Percentiles rank a stretch among this genome's conserved stretches.
Conservation (phyloP, 2,329 filamentous ascomycete genomes). For the Acrodontium crateriforme region DNA sequence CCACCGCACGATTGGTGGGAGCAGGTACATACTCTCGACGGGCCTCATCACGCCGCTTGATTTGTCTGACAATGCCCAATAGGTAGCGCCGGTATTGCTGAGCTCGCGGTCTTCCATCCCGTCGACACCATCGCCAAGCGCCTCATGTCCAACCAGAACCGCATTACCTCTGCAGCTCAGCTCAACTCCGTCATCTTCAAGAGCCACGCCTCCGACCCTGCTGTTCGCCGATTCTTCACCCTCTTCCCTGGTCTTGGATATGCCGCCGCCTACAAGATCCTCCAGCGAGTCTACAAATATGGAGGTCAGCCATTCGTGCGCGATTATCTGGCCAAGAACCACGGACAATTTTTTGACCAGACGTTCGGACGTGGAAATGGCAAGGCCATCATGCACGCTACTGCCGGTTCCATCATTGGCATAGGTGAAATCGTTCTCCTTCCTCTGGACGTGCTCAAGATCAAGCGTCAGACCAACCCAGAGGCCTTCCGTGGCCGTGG, state of each 20-base stretch:
- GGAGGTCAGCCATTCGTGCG: constrained; percentile 91
- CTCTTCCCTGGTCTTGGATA: constrained; percentile 96
- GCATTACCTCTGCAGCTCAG: constrained; percentile 46
- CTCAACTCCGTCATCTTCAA: constrained; percentile 91
- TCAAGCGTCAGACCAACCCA: constrained; percentile 98
- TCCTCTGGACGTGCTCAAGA: constrained; percentile 93
- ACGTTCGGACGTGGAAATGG: constrained; percentile 93
- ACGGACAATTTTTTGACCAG: constrained; percentile 70
- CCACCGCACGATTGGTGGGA: constrained; percentile 72
- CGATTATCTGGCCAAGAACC: constrained; percentile 70
- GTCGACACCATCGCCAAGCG: constrained; percentile 98
- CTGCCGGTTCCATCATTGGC: constrained; percentile 85
- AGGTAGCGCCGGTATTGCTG: constrained; percentile 88
- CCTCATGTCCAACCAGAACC: constrained; percentile 94
- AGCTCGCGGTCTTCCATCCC: constrained; percentile 84
- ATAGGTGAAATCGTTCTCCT: constrained; percentile 95
- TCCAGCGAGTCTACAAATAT: constrained; percentile 98
- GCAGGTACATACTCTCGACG: constrained; percentile 50
- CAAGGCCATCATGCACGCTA: constrained; percentile 96
- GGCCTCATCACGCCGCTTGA: constrained; percentile 3
- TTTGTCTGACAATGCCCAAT: constrained; percentile 4
- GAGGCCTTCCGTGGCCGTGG: constrained; percentile 94
- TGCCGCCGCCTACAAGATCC: constrained; percentile 93
- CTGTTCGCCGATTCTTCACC: constrained; percentile 72
- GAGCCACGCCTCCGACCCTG: constrained; percentile 61